phyloP scores from a whole-genome alignment of 208 protist genomes.

The Crithidia acanthocephali region DNA sequence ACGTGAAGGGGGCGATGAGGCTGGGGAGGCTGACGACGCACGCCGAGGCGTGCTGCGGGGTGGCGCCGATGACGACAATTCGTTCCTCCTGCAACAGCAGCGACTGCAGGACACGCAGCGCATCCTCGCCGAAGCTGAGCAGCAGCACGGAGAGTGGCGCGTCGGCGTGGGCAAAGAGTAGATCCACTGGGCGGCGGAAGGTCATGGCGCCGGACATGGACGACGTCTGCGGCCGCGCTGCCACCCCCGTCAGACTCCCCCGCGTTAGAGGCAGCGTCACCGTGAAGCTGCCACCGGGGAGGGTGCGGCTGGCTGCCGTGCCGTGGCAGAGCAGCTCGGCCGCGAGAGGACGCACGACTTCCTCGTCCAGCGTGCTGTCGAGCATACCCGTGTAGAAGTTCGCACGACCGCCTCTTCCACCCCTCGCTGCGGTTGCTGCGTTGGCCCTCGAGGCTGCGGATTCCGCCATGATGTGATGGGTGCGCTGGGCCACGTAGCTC shows the following conservation, averaged over 20 bases:
- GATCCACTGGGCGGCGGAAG: constrained; percentile 46
- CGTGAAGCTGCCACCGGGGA: constrained; percentile 36
- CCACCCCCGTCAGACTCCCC: constrained; percentile 1
- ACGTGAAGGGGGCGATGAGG: constrained; percentile 64
- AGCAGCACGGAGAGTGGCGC: constrained; percentile 56
- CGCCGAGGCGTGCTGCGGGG: constrained; percentile 76
- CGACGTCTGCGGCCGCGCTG: constrained; percentile 21
- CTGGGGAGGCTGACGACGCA: constrained; percentile 68
- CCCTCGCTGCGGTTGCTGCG: neutral
- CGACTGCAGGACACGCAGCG: constrained; percentile 69
- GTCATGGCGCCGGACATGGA: constrained; percentile 19
- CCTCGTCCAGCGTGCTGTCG: constrained; percentile 19
- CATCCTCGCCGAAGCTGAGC: constrained; percentile 71
- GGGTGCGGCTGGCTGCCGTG: constrained; percentile 23
- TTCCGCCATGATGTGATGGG: constrained; percentile 9
- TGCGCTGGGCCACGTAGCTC: constrained; percentile 25
- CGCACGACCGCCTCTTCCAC: no score
- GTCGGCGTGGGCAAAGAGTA: constrained; percentile 52
- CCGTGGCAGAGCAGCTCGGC: constrained; percentile 28
- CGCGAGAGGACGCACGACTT: constrained; percentile 36
- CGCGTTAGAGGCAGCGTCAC: constrained; percentile 25
- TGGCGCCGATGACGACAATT: constrained; percentile 71
- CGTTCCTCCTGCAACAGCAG: constrained; percentile 64
- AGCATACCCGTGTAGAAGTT: constrained; percentile 23
- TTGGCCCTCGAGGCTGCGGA: neutral